Percentiles rank a stretch among this genome's conserved stretches.
Evolutionary conservation across 1,284 basidiomycete species (phyloP).

Genomic region (Austroboletus novae-zelandiae): DNA sequence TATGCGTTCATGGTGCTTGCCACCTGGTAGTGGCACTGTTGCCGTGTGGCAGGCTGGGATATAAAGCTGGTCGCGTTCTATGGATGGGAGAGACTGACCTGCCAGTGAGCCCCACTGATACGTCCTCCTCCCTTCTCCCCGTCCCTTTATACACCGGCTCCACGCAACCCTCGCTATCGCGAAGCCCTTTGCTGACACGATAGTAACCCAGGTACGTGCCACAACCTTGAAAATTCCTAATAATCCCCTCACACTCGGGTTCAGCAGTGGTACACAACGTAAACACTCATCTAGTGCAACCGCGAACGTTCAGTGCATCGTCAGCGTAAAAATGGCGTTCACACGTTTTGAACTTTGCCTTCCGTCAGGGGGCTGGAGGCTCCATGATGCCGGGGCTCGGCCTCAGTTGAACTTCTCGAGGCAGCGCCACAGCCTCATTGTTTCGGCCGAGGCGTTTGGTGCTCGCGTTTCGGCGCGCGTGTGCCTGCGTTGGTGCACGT

Average conservation of each 20-base stretch:
- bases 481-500: conserved; percentile 27
- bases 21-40: conserved; percentile 31
- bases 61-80: conserved; percentile 12
- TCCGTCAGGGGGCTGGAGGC: conserved; percentile 21
- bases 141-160: neutral
- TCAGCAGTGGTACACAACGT: neutral
- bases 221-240: neutral
- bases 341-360: conserved; percentile 27
- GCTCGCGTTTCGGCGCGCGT: conserved; percentile 22
- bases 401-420: conserved; percentile 24
- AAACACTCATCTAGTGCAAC: neutral
- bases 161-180: neutral
- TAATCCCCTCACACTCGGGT: neutral
- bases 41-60: conserved; percentile 26
- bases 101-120: conserved; percentile 10
- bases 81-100: neutral
- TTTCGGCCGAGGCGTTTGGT: conserved; percentile 26
- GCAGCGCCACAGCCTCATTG: conserved; percentile 26
- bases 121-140: neutral
- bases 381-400: conserved; percentile 23
- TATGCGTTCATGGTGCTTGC: conserved; percentile 13
- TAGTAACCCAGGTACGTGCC: neutral
- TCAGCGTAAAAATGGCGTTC: conserved; percentile 16
- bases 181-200: no score
- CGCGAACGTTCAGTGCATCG: neutral